A percentile compares a stretch with the other conserved stretches of the same genome.
These are phyloP conservation scores for Rachicladosporium sp. DNA, from an alignment of 2,329 filamentous ascomycete genomes.

Conservation along the genomic window DNA sequence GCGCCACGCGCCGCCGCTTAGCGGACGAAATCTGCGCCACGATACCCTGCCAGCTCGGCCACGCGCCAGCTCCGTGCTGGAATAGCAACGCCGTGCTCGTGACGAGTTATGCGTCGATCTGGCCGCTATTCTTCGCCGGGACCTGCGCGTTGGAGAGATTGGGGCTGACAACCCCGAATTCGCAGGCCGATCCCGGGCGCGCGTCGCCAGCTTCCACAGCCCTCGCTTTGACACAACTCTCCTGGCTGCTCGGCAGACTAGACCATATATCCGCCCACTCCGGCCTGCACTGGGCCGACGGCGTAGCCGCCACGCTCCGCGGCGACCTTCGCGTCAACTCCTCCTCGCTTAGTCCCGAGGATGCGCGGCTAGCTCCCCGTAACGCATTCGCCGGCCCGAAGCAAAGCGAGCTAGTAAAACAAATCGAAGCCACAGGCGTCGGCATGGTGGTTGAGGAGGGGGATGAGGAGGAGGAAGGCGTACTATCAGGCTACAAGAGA, in stretches of 20 bases:
- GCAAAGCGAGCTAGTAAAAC: not conserved
- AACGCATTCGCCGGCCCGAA: not conserved
- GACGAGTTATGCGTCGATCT: slow-evolving; percentile 17
- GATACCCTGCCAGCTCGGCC: slow-evolving; percentile 16
- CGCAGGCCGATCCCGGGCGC: not conserved
- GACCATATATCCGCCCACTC: slow-evolving; percentile 16
- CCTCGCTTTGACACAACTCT: slow-evolving; percentile 13
- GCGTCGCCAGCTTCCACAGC: slow-evolving; percentile 4
- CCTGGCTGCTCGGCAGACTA: slow-evolving; percentile 20
- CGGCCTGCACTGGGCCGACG: slow-evolving; percentile 18
- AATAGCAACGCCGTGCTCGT: slow-evolving; percentile 10
- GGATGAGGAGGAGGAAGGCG: no score
- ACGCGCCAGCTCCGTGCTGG: slow-evolving; percentile 4
- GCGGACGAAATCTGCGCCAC: slow-evolving; percentile 19
- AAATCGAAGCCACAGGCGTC: not conserved
- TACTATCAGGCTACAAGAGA: no score
- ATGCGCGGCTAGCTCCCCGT: not conserved
- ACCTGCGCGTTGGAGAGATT: slow-evolving; percentile 19
- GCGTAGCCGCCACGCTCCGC: slow-evolving; percentile 15
- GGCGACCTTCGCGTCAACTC: slow-evolving; percentile 15
- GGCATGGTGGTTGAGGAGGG: no score
- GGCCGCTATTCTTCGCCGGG: slow-evolving; percentile 23
- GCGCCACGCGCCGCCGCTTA: slow-evolving; percentile 15
- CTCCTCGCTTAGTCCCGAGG: not conserved
- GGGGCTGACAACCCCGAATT: slow-evolving; percentile 6